Percentiles rank a stretch among this genome's conserved stretches.
These are phyloP conservation scores for Suillus subaureus DNA, from an alignment of 768 basidiomycete genomes.

Conservation along the genomic window DNA sequence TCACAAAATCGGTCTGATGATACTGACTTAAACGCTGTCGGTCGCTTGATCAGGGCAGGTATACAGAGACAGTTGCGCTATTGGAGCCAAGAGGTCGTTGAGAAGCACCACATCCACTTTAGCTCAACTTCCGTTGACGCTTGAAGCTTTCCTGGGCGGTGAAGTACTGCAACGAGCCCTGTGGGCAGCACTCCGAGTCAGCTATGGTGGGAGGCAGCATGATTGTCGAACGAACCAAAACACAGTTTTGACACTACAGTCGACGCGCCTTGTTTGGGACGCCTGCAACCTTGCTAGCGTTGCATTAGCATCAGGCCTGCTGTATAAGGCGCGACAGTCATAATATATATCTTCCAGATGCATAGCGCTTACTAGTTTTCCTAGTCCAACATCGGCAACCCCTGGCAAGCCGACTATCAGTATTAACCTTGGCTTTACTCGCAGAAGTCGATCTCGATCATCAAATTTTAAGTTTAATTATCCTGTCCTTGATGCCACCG, in stretches of 20 bases:
- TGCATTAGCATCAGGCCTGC: slow-evolving; percentile 37
- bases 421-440: slow-evolving; percentile 38
- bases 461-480: neutral
- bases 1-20: neutral
- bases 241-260: slow-evolving; percentile 24
- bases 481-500: neutral
- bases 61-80: neutral
- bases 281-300: slow-evolving; percentile 38
- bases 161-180: neutral
- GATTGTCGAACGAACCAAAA: neutral
- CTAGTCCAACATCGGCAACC: neutral
- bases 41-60: neutral
- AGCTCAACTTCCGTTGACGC: neutral
- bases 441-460: slow-evolving; percentile 20
- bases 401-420: slow-evolving; percentile 2
- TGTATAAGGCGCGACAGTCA: slow-evolving; percentile 40
- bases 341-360: slow-evolving; percentile 43
- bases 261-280: slow-evolving; percentile 40
- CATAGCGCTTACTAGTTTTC: neutral
- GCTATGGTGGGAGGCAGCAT: neutral
- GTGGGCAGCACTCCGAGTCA: neutral
- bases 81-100: neutral
- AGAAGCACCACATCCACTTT: neutral
- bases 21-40: neutral
- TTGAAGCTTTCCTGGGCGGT: neutral